Evolutionary conservation across 257 asterid species (phyloP), one percentile per base, ranked within the genome.

Genomic region (Primulina tabacum): DNA sequence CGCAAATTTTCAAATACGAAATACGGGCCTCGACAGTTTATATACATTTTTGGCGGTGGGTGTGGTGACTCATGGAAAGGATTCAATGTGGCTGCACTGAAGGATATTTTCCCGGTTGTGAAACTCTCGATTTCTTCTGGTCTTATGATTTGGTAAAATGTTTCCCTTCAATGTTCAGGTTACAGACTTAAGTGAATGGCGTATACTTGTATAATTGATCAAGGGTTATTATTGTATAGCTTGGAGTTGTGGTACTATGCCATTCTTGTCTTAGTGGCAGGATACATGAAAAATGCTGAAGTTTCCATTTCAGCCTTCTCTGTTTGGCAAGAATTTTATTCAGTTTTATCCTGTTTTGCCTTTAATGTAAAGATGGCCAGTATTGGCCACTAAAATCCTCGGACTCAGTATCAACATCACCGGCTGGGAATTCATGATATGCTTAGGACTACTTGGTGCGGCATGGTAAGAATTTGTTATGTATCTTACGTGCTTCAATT

Each of bases 161-260:
- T 52, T 20, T 29, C 43, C 53, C 35, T 0, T 68, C 52, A 17
- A 57, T 43, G 33, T 65, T 47, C 33, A 2, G 18, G 9, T 7
- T 2, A 1, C 26, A 24, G 26, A 24, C 26, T 24, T 24, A 24
- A 1, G 21, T 17, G 21, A 61, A 61, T 32, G 26, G 6, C 7
- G 37, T 12, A 3, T 47, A 16, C 55, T 47, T 47, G 55, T 47
- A 0, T 47, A 0, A 2, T 16, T 47, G 55, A 47, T 4, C 55
- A 21, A 32, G 71, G 43, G 40, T 43, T 29, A 34, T 75, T 18
- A 24, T 43, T 62, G 57, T 73, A 20, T 62, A 92, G 98, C 85
- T 76, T 92, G 71, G 96, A 92, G 88, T 8, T 89, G 65, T 92
- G 98, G 98, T 92, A 92, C 87, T 78, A 86, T 70, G 88, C 98